phyloP scores from a whole-genome alignment of 73 alveolate species.

The Paramecium tetraurelia region DNA sequence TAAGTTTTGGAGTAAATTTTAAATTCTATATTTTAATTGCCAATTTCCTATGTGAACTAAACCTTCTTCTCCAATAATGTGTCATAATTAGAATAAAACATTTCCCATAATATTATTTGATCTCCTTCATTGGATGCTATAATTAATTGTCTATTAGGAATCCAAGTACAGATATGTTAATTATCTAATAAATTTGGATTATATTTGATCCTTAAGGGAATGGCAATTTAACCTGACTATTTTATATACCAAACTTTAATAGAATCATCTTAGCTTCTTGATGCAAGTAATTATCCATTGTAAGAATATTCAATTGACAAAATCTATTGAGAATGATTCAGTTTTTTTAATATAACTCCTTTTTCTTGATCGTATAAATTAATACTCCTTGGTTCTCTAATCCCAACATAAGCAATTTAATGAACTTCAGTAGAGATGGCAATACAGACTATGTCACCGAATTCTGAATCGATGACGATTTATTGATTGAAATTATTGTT shows the following conservation, averaged over 20 bases:
- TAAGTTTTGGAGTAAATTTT: not conserved
- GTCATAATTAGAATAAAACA: not conserved
- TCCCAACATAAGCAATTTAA: not conserved
- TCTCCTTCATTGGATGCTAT: not conserved
- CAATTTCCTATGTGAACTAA: too few species aligned
- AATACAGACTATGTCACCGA: not conserved
- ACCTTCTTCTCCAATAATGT: not conserved
- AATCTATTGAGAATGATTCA: not conserved
- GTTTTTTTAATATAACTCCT: not conserved
- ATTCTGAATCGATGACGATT: not conserved
- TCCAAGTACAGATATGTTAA: not conserved
- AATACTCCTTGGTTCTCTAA: not conserved
- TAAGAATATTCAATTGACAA: not conserved
- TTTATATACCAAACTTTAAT: not conserved
- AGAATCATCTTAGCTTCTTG: not conserved
- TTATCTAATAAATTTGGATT: not conserved
- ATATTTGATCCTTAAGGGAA: not conserved
- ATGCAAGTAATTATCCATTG: not conserved
- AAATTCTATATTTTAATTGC: not conserved
- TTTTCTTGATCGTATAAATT: not conserved
- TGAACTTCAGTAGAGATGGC: not conserved
- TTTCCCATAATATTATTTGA: not conserved
- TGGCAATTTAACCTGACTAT: not conserved
- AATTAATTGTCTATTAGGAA: not conserved
- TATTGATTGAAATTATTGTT: too few species aligned